These are phyloP conservation scores for Schwanniomyces yamadae DNA, from an alignment of 805 yeast genomes.

Conservation along the genomic window DNA sequence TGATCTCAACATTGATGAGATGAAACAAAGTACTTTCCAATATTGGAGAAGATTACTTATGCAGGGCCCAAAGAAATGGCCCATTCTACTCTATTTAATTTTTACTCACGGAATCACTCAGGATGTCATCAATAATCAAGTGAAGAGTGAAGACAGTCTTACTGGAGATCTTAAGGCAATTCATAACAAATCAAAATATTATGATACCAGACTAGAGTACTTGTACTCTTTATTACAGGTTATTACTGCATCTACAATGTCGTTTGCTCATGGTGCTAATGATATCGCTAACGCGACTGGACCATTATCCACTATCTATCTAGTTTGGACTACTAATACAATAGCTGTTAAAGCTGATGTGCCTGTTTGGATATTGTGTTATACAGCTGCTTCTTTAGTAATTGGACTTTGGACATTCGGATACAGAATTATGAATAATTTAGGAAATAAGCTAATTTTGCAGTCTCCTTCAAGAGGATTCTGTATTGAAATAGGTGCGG, in stretches of 20 bases:
- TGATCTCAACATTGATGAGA: slow-evolving; percentile 14
- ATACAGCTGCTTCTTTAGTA: slow-evolving; percentile 64
- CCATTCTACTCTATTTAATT: slow-evolving; percentile 46
- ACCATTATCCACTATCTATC: slow-evolving; percentile 65
- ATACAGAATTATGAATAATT: slow-evolving; percentile 64
- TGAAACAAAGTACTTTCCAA: slow-evolving; percentile 34
- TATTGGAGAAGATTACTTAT: slow-evolving; percentile 42
- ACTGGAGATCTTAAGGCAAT: slow-evolving; percentile 47
- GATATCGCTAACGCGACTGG: slow-evolving; percentile 80
- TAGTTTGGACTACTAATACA: slow-evolving; percentile 55
- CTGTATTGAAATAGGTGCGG: slow-evolving; percentile 75
- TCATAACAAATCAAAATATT: slow-evolving; percentile 60
- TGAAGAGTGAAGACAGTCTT: slow-evolving; percentile 35
- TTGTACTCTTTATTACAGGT: slow-evolving; percentile 68
- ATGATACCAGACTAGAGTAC: slow-evolving; percentile 69
- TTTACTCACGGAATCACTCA: slow-evolving; percentile 60
- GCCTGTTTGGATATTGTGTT: slow-evolving; percentile 71
- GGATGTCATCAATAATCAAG: slow-evolving; percentile 58
- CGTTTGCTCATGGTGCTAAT: slow-evolving; percentile 81
- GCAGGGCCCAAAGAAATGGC: slow-evolving; percentile 55
- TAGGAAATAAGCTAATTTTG: slow-evolving; percentile 72
- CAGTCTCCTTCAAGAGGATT: slow-evolving; percentile 81
- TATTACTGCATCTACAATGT: slow-evolving; percentile 74
- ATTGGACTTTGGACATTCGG: slow-evolving; percentile 73
- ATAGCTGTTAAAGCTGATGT: slow-evolving; percentile 51